A percentile compares a stretch with the other conserved stretches of the same genome.
Evolutionary conservation across 768 basidiomycete species (phyloP).

Genomic region (Jaapia argillacea): DNA sequence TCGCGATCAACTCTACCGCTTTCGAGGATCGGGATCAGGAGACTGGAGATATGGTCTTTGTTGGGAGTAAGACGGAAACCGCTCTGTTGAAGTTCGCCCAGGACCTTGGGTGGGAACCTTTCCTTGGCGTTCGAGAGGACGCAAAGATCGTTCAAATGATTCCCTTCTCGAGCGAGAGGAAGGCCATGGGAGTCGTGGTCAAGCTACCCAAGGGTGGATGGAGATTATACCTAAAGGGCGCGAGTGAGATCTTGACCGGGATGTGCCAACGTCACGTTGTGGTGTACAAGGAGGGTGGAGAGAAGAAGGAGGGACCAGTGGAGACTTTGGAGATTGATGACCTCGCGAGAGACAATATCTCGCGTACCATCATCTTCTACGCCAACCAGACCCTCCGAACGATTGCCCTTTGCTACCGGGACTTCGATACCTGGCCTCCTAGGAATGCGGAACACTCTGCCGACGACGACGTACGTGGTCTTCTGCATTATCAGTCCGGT

Average conservation of each 20-base stretch:
- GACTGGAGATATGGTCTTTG: constrained; percentile 49
- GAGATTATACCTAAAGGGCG: constrained; percentile 85
- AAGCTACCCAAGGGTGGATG: constrained; percentile 39
- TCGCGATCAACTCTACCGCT: constrained; percentile 90
- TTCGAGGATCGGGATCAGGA: constrained; percentile 74
- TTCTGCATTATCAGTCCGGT: constrained; percentile 5
- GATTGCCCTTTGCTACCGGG: constrained; percentile 88
- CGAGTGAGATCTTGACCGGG: constrained; percentile 86
- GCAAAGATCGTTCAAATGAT: constrained; percentile 73
- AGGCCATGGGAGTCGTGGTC: constrained; percentile 91
- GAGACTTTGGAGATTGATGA: constrained; percentile 55
- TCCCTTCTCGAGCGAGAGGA: constrained; percentile 89
- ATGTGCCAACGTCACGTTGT: constrained; percentile 66
- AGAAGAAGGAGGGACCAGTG: constrained; percentile 23
- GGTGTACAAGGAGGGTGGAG: constrained; percentile 31
- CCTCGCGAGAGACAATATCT: constrained; percentile 71
- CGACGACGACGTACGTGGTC: constrained; percentile 41
- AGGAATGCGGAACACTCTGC: constrained; percentile 25
- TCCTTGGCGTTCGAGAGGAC: constrained; percentile 52
- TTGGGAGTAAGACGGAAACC: constrained; percentile 94
- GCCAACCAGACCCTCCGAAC: constrained; percentile 94
- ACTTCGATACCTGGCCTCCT: constrained; percentile 85
- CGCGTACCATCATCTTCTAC: constrained; percentile 93
- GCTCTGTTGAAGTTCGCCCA: constrained; percentile 82
- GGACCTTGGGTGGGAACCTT: constrained; percentile 68